A percentile compares a stretch with the other conserved stretches of the same genome.
Evolutionary conservation across 352 stramenopile species (phyloP).

Genomic region (Pythium brassicae): DNA sequence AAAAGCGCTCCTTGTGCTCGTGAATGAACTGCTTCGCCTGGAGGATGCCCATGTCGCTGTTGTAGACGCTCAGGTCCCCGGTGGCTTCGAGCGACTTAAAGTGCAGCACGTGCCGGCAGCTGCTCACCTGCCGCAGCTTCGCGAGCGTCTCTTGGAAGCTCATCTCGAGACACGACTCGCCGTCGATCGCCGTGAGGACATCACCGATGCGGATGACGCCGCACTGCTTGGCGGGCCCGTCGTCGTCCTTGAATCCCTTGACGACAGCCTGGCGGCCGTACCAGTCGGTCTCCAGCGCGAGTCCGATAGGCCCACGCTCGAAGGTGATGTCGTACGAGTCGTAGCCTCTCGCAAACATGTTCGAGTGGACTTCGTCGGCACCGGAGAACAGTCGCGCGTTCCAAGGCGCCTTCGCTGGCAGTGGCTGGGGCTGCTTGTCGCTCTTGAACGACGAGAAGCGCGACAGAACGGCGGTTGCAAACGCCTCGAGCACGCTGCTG

Average conservation of each 20-base stretch:
- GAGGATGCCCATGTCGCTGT: slow-evolving; percentile 52
- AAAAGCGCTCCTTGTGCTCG: slow-evolving; percentile 74
- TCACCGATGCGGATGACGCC: slow-evolving; percentile 62
- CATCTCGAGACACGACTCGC: slow-evolving; percentile 63
- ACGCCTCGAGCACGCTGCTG: slow-evolving; percentile 6
- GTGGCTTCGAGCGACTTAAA: slow-evolving; percentile 71
- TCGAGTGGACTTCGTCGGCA: slow-evolving; percentile 6
- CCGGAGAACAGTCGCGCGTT: slow-evolving; percentile 7
- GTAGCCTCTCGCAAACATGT: slow-evolving; percentile 30
- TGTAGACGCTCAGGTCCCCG: slow-evolving; percentile 64
- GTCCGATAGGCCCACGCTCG: slow-evolving; percentile 49
- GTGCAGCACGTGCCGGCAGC: slow-evolving; percentile 49
- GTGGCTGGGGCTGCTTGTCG: background rate
- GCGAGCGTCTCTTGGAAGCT: slow-evolving; percentile 56
- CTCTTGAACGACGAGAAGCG: slow-evolving; percentile 2
- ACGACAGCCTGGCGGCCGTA: slow-evolving; percentile 69
- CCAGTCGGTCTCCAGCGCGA: slow-evolving; percentile 73
- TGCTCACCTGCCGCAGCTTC: slow-evolving; percentile 34
- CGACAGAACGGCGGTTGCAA: slow-evolving; percentile 4
- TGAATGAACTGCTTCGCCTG: slow-evolving; percentile 74
- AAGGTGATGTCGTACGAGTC: slow-evolving; percentile 73
- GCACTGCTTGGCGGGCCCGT: slow-evolving; percentile 51
- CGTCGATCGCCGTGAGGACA: slow-evolving; percentile 73
- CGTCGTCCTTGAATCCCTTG: slow-evolving; percentile 53
- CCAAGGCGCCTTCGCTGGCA: slow-evolving; percentile 5